Conservation (phyloP, 2,329 filamentous ascomycete species). For the Xylariales sp. region DNA sequence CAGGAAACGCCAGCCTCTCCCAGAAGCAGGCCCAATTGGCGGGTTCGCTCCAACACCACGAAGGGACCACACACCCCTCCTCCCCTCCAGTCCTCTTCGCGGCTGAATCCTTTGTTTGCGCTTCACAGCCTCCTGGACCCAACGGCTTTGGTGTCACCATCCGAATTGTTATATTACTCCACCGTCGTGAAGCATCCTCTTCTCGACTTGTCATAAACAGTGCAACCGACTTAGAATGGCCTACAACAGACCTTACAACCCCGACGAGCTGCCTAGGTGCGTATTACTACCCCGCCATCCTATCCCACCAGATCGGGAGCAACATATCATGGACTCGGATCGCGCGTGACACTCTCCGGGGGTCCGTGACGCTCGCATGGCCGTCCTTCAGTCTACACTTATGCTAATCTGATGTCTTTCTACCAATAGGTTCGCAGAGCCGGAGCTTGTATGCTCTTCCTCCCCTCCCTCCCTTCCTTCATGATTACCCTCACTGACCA, state of each 20-base stretch:
- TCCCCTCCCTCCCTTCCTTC: constrained; percentile 8
- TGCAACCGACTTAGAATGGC: constrained; percentile 62
- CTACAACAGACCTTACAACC: constrained; percentile 90
- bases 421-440: constrained; percentile 62
- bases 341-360: no score
- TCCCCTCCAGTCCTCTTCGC: not conserved
- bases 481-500: constrained; percentile 3
- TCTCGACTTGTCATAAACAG: no score
- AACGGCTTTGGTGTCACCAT: not conserved
- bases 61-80: no score
- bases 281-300: constrained; percentile 28
- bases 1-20: no score
- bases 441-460: constrained; percentile 54
- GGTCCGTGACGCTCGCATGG: no score
- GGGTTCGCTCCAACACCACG: no score
- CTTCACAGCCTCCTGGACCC: constrained; percentile 6
- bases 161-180: no score
- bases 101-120: constrained; percentile 2
- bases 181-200: no score
- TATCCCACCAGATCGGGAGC: no score
- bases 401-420: constrained; percentile 5
- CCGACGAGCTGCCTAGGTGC: constrained; percentile 89
- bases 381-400: no score
- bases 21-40: no score
- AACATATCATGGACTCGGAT: no score